These are phyloP conservation scores for Cucumis hystrix DNA, from an alignment of 306 rosid species.

Conservation along the genomic window DNA sequence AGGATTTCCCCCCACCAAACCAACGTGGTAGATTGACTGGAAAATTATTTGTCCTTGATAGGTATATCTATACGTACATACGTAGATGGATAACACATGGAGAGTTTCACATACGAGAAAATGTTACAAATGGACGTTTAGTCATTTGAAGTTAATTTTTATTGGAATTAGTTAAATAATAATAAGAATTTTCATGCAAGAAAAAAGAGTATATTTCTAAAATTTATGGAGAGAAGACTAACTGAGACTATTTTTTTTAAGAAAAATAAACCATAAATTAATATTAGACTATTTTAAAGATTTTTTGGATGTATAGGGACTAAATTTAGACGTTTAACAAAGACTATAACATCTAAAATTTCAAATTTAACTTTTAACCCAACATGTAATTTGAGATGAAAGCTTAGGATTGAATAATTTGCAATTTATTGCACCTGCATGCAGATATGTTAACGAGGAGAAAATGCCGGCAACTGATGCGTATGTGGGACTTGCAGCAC, in stretches of 20 bases:
- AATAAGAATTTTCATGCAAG: too few species aligned
- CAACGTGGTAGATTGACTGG: constrained; percentile 62
- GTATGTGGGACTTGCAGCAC: constrained; percentile 70
- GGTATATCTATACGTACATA: constrained; percentile 14
- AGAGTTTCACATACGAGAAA: too few species aligned
- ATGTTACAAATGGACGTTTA: too few species aligned
- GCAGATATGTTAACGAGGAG: constrained; percentile 30
- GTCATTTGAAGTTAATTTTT: too few species aligned
- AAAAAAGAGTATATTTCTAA: too few species aligned
- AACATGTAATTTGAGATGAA: background rate
- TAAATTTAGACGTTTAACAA: too few species aligned
- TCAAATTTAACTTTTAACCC: background rate
- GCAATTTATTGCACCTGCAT: background rate
- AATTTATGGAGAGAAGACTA: too few species aligned
- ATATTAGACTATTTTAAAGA: background rate
- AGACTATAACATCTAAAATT: too few species aligned
- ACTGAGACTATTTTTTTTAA: too few species aligned
- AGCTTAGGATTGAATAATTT: background rate
- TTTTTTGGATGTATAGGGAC: too few species aligned
- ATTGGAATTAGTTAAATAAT: too few species aligned
- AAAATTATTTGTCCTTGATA: constrained; percentile 47
- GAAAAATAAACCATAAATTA: too few species aligned
- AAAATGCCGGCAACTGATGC: constrained; percentile 41
- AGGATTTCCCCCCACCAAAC: constrained; percentile 34
- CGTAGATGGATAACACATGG: background rate